Evolutionary conservation across 1,139 yeast species (phyloP), one percentile per base, ranked within the genome.

Genomic region (Protomyces macrosporus): DNA sequence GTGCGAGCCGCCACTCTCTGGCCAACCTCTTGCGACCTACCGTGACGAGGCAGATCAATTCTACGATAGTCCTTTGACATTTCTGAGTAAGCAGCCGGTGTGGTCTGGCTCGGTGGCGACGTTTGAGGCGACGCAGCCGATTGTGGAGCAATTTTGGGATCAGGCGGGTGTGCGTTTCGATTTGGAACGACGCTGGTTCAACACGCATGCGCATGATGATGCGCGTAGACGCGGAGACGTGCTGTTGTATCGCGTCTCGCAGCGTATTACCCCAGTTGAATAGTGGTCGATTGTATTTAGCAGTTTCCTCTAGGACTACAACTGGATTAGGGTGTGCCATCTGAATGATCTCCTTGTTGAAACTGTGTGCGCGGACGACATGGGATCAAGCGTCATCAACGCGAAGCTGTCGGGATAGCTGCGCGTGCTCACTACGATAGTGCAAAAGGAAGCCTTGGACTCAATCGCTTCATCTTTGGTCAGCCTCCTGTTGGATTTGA

Each of bases 131-230:
- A 72, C 88, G 69, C 82, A 72, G 3, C 72, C 74, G 1, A 76
- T 76, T 58, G 70, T 85, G 58, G 77, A 73, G 39, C 33, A 7
- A 42, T 58, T 53, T 53, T 54, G 56, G 52, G 59, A 60, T 36
- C 16, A 53, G 10, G 23, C 45, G 9, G 57, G 52, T n/a, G 40
- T 54, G 4, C n/a, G 10, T 2, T 65, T 53, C 36, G 60, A 33
- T 30, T 23, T 69, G 65, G 75, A 77, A 53, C 73, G 75, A 6
- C 77, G 91, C 45, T 80, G 88, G 65, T 91, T 89, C 78, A 93
- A 93, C 70, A 82, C 90, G 52, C 82, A 83, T 65, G 83, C 85
- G 72, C 98, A 91, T 74, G 96, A 97, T 88, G 98, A 95, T 72
- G 71, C 76, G 55, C 79, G 98, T 66, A 79, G 98, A 67, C 70